Base-by-base conservation (phyloP, 352 stramenopile genomes). In the Phytophthora podocarpi region DNA sequence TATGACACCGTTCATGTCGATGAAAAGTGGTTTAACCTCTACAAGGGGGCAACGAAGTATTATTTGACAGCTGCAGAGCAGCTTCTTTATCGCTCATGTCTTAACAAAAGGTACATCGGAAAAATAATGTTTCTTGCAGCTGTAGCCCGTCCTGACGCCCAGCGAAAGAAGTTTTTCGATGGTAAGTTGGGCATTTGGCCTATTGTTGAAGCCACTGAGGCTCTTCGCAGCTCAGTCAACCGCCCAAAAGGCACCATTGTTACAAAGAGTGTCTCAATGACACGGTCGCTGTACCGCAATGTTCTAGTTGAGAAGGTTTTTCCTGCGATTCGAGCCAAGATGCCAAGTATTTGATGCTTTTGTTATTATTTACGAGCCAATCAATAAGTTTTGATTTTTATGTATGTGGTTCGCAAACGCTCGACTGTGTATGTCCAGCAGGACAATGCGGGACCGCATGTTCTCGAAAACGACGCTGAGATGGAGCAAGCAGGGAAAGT, bases 21-120 rank as follows among this genome's bases (percentile, higher is more conserved):
- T 46, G 58, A 55, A 27, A 72, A 67, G 21, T 67, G 63, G 50
- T 63, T 63, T 28, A 67, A 63, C 28, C 15, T 72, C 10, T 56
- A 56, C 35, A 52, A 52, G 16, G 47, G 24, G 4, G 21, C 50
- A 2, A 40, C 21, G 5, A 43, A 31, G 13, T 50, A 57, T 16
- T 58, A 56, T 16, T 23, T 63, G 15, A 6, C 43, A 12, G 30
- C 48, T 23, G 55, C 55, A 42, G 15, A n/a, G n/a, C n/a, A 32
- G 15, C 7, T 48, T 10, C 43, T 43, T 4, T 55, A 49, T 15
- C 43, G 24, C 2, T 49, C 55, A 15, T 55, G 32, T 13, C 8
- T 34, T 10, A 53, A n/a, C n/a, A n/a, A n/a, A n/a, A n/a, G n/a
- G n/a, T n/a, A n/a, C n/a, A n/a, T n/a, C n/a, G n/a, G n/a, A 54